phyloP scores from a whole-genome alignment of 345 rosid genomes.

The Eucalyptus melliodora region DNA sequence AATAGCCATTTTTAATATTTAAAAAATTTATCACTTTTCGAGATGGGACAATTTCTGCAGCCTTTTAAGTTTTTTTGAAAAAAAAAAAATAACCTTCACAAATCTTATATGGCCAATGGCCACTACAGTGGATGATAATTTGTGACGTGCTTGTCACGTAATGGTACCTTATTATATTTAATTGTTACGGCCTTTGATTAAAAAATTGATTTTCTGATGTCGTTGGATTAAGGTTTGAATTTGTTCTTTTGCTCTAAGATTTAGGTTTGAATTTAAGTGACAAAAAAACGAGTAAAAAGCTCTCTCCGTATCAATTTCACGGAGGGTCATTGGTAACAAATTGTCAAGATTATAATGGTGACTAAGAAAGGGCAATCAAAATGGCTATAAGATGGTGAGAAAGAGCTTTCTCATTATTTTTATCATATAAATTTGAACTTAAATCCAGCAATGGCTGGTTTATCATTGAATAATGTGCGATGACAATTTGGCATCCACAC shows the following conservation, averaged over 20 bases:
- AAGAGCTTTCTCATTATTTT: not conserved
- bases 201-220: not conserved
- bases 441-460: not conserved
- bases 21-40: too few relatives aligned
- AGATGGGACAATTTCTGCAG: not conserved
- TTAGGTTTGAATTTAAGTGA: not conserved
- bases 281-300: not conserved
- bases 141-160: not conserved
- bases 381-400: not conserved
- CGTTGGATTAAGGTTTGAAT: not conserved
- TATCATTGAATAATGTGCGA: not conserved
- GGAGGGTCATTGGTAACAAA: rapidly evolving
- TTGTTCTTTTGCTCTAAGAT: not conserved
- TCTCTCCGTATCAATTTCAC: not conserved
- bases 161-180: not conserved
- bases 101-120: not conserved
- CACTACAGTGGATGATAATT: not conserved
- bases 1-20: not conserved
- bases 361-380: not conserved
- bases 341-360: not conserved
- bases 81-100: not conserved
- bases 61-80: too few relatives aligned
- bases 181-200: not conserved
- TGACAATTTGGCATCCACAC: not conserved
- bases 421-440: not conserved